Evolutionary conservation across 1,284 basidiomycete species (phyloP), one percentile per base, ranked within the genome.

Genomic region (Stereum hirsutum): DNA sequence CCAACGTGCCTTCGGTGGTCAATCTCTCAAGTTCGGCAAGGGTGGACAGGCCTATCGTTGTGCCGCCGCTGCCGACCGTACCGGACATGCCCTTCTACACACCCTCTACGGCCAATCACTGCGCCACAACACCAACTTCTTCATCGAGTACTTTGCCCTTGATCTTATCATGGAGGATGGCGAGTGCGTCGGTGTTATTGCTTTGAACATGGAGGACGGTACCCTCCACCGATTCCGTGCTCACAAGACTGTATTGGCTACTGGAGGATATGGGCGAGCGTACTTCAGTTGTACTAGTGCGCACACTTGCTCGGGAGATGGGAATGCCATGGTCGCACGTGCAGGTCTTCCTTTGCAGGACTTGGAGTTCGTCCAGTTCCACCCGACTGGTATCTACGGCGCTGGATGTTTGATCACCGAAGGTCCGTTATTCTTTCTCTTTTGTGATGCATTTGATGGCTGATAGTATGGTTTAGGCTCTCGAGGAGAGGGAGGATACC

Each of bases 261-360:
- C 96, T 19, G 96, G 96, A 56, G 96, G 96, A 52, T 99, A 98
- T 66, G 96, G 96, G 53, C 91, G 95, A 52, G 81, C 96, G 24
- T 99, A 96, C 80, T 99, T 99, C 74, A 94, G 89, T 56, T 98
- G 96, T 71, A 99, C 96, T 32, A 93, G 89, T 58, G 96, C 96
- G 42, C 96, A 99, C 68, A 99, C 96, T 26, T 99, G 96, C 70
- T 90, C 95, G 44, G 96, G 96, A 62, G 96, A 99, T 59, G 96
- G 96, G 52, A 97, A 98, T 59, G 96, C 92, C 35, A 99, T 99
- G 96, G 93, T 98, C 52, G 83, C 86, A 44, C 84, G 96, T 60
- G 96, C 96, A 38, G 96, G 96, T 39, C 74, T 99, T 46, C 96
- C 96, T 44, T 74, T 99, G 39, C 96, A 99, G 70, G 96, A 99